Evolutionary conservation across 805 yeast species (phyloP).

Genomic region (Candida odintsovae): DNA sequence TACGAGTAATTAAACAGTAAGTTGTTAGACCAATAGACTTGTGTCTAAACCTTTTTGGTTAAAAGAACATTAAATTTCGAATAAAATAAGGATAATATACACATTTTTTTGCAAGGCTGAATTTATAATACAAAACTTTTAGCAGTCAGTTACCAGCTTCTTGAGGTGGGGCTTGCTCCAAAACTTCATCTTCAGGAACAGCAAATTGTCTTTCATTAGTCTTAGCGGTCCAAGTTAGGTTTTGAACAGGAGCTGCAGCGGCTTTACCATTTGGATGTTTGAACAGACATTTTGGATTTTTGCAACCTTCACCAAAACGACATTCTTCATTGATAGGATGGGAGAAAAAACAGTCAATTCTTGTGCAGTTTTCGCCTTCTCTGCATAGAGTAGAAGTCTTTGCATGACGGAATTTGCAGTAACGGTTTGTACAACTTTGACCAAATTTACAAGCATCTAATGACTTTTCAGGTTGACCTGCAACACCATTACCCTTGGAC

Average conservation of each 20-base stretch:
- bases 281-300: conserved; percentile 63
- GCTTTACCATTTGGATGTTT: conserved; percentile 78
- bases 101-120: neutral
- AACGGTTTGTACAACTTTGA: conserved; percentile 64
- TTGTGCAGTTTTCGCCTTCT: conserved; percentile 70
- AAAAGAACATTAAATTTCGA: neutral
- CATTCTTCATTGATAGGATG: conserved; percentile 81
- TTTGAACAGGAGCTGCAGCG: conserved; percentile 18
- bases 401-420: conserved; percentile 85
- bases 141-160: conserved; percentile 17
- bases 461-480: conserved; percentile 38
- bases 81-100: neutral
- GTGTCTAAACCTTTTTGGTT: neutral
- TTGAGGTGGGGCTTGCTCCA: conserved; percentile 60
- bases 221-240: conserved; percentile 24
- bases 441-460: conserved; percentile 85
- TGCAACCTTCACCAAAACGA: conserved; percentile 73
- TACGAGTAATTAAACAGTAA: neutral
- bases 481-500: conserved; percentile 15
- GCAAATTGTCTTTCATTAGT: conserved; percentile 70
- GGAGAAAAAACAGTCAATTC: conserved; percentile 75
- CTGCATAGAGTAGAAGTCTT: conserved; percentile 69
- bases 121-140: neutral
- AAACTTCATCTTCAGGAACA: conserved; percentile 64
- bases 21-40: neutral